Base-by-base conservation (phyloP, 2,329 filamentous ascomycete species). In the Fusarium pseudograminearum region DNA sequence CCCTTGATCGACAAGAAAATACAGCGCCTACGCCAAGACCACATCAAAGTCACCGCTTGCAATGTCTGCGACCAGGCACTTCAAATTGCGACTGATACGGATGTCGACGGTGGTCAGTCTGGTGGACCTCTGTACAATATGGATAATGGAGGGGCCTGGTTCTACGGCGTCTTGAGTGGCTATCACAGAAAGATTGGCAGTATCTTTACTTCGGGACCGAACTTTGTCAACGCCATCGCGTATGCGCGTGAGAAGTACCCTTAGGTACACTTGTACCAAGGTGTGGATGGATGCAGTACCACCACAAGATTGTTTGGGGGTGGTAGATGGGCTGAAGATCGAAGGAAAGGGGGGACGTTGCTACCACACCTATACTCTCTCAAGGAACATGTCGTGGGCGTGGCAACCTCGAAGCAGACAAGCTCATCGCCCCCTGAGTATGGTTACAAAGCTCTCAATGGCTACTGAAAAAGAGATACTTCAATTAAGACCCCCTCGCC, bases 101-200 rank as follows among this genome's bases (percentile, higher is more conserved):
- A 67, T 31, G 36, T 26, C 2, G 14, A 24, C 7, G 1, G 2
- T 0, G 66, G 66, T 1, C 28, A 61, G 18, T 69, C 66, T 22
- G 66, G 66, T n/a, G 57, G 66, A 1, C 66, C 66, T 4, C n/a
- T 69, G 7, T 69, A 42, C 6, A 18, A 7, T 0, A 26, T 62
- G 16, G 44, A 57, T 3, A 24, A 52, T 2, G 66, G 51, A 4
- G 4, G 20, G 0, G 41, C 38, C 18, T 70, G 57, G 44, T 30
- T 47, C 3, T 67, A 70, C 16, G 66, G 42, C 1, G 26, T 57
- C 5, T 10, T 33, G 10, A 69, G 54, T 8, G 16, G 18, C 15
- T 12, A 7, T 4, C 5, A 24, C 3, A 14, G 3, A 0, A 11
- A 15, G 7, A 38, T n/a, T 15, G 52, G 28, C 31, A 26, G 31